These are phyloP conservation scores for Fusarium verticillioides DNA, from an alignment of 2,329 filamentous ascomycete genomes.

Conservation along the genomic window DNA sequence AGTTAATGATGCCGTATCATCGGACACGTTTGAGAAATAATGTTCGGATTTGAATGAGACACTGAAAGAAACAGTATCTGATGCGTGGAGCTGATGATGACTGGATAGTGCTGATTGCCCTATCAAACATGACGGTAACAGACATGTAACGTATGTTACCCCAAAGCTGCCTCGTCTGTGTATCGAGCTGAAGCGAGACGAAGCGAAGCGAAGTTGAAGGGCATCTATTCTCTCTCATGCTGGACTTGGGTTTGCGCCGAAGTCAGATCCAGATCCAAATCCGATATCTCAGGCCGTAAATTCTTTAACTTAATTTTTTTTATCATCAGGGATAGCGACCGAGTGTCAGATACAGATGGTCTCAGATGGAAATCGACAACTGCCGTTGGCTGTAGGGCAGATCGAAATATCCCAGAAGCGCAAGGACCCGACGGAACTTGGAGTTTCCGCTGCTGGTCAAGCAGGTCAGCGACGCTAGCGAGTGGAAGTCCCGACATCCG, in stretches of 20 bases:
- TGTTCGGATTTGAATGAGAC: background rate
- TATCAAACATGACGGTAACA: slow-evolving; percentile 7
- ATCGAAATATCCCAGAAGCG: slow-evolving; percentile 21
- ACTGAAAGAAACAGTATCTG: background rate
- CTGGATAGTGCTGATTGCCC: background rate
- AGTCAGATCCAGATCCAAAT: background rate
- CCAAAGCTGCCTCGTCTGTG: slow-evolving; percentile 22
- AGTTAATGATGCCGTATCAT: background rate
- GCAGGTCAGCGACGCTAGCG: slow-evolving; percentile 37
- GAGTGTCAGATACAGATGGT: slow-evolving; percentile 13
- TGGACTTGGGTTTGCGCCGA: slow-evolving; percentile 2
- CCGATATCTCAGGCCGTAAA: background rate
- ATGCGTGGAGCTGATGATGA: background rate
- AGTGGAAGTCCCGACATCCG: slow-evolving; percentile 42
- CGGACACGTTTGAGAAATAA: background rate
- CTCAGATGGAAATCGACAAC: slow-evolving; percentile 20
- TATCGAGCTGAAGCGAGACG: slow-evolving; percentile 5
- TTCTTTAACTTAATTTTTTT: background rate
- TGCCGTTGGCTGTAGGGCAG: slow-evolving; percentile 21
- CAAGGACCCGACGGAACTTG: slow-evolving; percentile 35
- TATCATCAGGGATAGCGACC: background rate
- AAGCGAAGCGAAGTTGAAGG: background rate
- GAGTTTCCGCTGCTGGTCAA: slow-evolving; percentile 36
- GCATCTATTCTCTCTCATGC: background rate
- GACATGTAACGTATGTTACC: slow-evolving; percentile 15